Evolutionary conservation across 805 yeast species (phyloP).

Genomic region (Sugiyamaella qingdaonensis): DNA sequence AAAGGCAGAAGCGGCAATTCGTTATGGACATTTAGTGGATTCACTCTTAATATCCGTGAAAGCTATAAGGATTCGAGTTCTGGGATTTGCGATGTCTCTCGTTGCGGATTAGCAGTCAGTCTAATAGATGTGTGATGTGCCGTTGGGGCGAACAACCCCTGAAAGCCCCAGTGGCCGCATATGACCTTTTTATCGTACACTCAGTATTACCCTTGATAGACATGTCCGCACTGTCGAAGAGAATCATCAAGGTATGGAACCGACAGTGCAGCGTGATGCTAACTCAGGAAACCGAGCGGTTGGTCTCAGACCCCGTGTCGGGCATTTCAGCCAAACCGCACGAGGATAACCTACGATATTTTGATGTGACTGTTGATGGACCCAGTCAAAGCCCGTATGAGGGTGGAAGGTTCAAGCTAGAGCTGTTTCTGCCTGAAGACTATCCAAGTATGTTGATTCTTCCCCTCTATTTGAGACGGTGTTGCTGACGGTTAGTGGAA

Average conservation of each 20-base stretch:
- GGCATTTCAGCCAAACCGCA: constrained; percentile 92
- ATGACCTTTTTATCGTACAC: not conserved
- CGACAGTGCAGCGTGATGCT: not conserved
- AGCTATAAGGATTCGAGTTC: too few species aligned
- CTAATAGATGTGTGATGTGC: not conserved
- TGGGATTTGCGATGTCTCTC: too few species aligned
- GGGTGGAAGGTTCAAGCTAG: constrained; percentile 68
- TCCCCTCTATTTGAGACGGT: not conserved
- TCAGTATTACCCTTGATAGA: not conserved
- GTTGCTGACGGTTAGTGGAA: constrained; percentile 47
- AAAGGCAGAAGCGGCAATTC: too few species aligned
- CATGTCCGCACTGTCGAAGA: constrained; percentile 60
- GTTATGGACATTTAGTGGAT: too few species aligned
- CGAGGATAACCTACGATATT: constrained; percentile 89
- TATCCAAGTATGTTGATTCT: constrained; percentile 61
- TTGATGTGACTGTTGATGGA: constrained; percentile 87
- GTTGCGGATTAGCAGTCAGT: not conserved
- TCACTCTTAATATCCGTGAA: too few species aligned
- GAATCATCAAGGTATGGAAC: constrained; percentile 73
- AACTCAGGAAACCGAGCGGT: constrained; percentile 77
- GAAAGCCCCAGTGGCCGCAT: constrained; percentile 1
- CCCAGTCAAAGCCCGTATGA: constrained; percentile 92
- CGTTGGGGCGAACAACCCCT: not conserved
- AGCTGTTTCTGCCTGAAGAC: constrained; percentile 89
- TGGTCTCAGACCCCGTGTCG: constrained; percentile 92